phyloP scores from a whole-genome alignment of 495 filamentous ascomycete species.

The Hypomontagnella monticulosa region DNA sequence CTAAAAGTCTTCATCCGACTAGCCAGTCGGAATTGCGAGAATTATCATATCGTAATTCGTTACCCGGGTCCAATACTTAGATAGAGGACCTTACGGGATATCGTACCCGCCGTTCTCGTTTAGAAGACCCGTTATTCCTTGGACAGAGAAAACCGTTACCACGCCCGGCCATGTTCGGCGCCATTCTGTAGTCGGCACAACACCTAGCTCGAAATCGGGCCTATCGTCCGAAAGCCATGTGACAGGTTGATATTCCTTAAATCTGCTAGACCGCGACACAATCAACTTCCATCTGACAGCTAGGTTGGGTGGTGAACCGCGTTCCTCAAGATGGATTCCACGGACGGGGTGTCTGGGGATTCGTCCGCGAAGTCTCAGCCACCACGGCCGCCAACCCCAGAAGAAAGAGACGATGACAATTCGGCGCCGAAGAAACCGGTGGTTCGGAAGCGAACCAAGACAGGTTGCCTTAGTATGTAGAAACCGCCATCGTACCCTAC shows the following conservation, averaged over 20 bases:
- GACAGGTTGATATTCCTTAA: conserved; percentile 24
- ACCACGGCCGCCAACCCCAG: conserved; percentile 36
- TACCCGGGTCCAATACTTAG: conserved; percentile 9
- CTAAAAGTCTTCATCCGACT: conserved; percentile 23
- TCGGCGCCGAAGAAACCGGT: conserved; percentile 45
- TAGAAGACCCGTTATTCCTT: conserved; percentile 1
- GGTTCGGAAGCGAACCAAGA: conserved; percentile 89
- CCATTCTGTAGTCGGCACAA: conserved; percentile 27
- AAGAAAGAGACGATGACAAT: conserved; percentile 44
- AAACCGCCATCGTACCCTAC: background rate
- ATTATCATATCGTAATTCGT: conserved; percentile 20
- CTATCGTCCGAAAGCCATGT: conserved; percentile 34
- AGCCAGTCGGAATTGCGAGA: conserved; percentile 19
- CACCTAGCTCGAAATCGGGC: conserved; percentile 25
- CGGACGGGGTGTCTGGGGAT: conserved; percentile 27
- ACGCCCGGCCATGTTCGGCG: conserved; percentile 27
- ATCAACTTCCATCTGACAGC: conserved; percentile 9
- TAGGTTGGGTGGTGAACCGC: conserved; percentile 4
- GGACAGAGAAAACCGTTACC: conserved; percentile 14
- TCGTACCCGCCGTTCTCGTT: conserved; percentile 18
- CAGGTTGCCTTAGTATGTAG: conserved; percentile 89
- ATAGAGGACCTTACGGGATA: conserved; percentile 10
- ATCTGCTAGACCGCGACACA: conserved; percentile 22
- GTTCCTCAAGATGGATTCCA: conserved; percentile 40
- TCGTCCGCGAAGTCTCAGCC: conserved; percentile 30